Percentiles rank a stretch among this genome's conserved stretches.
Conservation (phyloP, 2,329 filamentous ascomycete genomes). For the Fusarium nygamai region DNA sequence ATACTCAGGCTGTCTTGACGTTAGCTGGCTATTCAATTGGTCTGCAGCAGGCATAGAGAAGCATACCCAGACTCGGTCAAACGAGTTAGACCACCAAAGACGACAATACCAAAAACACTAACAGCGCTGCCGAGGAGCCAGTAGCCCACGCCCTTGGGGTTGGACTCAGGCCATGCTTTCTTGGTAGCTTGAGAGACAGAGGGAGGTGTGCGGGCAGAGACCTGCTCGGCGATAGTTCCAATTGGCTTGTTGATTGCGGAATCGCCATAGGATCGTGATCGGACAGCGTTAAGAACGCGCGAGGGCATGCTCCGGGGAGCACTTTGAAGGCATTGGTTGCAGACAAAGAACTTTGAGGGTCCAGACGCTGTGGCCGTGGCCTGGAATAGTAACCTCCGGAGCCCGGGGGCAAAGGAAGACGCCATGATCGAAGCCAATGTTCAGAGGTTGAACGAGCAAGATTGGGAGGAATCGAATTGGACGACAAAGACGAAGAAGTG, state of each 20-base stretch:
- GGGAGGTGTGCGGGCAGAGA: constrained; percentile 37
- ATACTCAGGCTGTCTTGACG: constrained; percentile 78
- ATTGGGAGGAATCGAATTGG: constrained; percentile 6
- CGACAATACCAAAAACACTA: constrained; percentile 95
- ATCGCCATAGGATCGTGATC: constrained; percentile 52
- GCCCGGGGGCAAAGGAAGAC: constrained; percentile 53
- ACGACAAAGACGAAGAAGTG: not conserved
- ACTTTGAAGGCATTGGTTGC: constrained; percentile 60
- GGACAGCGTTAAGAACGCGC: constrained; percentile 53
- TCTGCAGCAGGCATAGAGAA: not conserved
- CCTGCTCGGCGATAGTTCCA: constrained; percentile 41
- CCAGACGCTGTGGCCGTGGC: constrained; percentile 44
- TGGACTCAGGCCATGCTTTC: constrained; percentile 67
- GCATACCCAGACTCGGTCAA: constrained; percentile 93
- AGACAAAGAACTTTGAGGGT: constrained; percentile 54
- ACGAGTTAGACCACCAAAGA: constrained; percentile 92
- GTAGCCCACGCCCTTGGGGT: constrained; percentile 82
- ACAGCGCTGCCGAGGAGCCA: constrained; percentile 92
- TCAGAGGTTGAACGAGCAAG: constrained; percentile 7
- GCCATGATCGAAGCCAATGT: constrained; percentile 51
- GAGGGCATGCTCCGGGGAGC: constrained; percentile 48
- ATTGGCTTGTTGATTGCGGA: constrained; percentile 45
- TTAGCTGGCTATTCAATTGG: constrained; percentile 1
- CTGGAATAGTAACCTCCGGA: constrained; percentile 54
- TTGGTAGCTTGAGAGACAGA: constrained; percentile 43